phyloP scores from a whole-genome alignment of 2,329 filamentous ascomycete species.

The Chaetomium globosum region DNA sequence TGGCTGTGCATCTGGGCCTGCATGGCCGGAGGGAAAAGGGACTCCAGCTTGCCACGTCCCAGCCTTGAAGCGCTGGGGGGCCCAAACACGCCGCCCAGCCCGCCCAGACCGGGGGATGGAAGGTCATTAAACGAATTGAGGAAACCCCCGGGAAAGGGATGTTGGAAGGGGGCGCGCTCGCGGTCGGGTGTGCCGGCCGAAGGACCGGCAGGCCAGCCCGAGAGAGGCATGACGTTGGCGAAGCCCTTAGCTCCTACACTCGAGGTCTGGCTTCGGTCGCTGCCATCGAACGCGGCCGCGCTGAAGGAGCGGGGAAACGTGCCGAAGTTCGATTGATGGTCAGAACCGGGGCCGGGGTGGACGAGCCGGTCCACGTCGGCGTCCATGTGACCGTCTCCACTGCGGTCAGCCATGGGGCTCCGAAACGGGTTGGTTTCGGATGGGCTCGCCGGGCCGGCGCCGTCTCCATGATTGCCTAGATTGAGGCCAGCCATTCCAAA shows the following conservation, averaged over 20 bases:
- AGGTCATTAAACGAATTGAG: constrained; percentile 78
- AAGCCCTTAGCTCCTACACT: constrained; percentile 81
- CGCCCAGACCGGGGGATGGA: constrained; percentile 71
- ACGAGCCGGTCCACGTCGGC: constrained; percentile 55
- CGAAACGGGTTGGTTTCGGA: constrained; percentile 96
- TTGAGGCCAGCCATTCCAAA: constrained; percentile 65
- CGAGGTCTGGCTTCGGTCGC: constrained; percentile 90
- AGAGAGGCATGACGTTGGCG: constrained; percentile 61
- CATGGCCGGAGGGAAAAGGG: constrained; percentile 84
- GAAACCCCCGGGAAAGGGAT: constrained; percentile 70
- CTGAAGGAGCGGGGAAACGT: constrained; percentile 56
- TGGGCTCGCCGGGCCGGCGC: constrained; percentile 79
- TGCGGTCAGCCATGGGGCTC: constrained; percentile 77
- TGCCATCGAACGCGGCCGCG: constrained; percentile 63
- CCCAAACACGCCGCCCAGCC: constrained; percentile 70
- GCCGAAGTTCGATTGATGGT: constrained; percentile 56
- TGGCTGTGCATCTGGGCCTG: constrained; percentile 83
- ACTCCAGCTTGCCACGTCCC: constrained; percentile 78
- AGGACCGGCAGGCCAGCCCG: constrained; percentile 61
- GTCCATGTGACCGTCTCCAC: constrained; percentile 53
- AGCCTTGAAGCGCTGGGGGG: constrained; percentile 64
- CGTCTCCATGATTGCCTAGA: constrained; percentile 59
- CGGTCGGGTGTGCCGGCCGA: constrained; percentile 70
- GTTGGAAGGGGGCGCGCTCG: constrained; percentile 58
- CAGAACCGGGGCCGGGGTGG: constrained; percentile 48